A percentile compares a stretch with the other conserved stretches of the same genome.
phyloP scores from a whole-genome alignment of 805 yeast genomes.

The Candida berthetii region DNA sequence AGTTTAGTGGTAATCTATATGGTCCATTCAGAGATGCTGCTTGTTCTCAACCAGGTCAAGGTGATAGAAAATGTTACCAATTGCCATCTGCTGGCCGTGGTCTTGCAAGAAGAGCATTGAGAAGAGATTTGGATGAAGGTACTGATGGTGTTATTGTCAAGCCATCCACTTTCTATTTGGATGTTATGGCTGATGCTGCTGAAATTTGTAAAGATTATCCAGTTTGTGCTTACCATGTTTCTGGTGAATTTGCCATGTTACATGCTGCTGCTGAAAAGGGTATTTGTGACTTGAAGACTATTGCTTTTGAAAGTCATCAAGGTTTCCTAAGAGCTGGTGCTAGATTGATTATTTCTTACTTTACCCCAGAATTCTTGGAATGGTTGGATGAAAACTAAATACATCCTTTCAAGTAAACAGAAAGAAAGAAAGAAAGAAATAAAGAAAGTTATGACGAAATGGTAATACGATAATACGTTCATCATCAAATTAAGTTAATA shows the following conservation, averaged over 20 bases:
- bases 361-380: conserved; percentile 92
- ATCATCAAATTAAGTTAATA: not conserved
- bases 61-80: conserved; percentile 91
- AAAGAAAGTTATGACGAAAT: too few relatives aligned
- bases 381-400: conserved; percentile 78
- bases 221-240: conserved; percentile 90
- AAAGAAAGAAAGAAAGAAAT: too few relatives aligned
- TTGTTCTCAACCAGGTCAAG: conserved; percentile 80
- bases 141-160: conserved; percentile 94
- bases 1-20: conserved; percentile 83
- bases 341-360: conserved; percentile 80
- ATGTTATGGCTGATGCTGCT: conserved; percentile 83
- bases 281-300: conserved; percentile 72
- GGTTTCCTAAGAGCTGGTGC: conserved; percentile 97
- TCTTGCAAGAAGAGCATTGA: conserved; percentile 84
- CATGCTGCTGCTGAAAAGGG: conserved; percentile 98
- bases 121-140: conserved; percentile 85
- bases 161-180: conserved; percentile 94
- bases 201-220: conserved; percentile 81
- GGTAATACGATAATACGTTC: too few relatives aligned
- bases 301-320: conserved; percentile 79
- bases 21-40: conserved; percentile 99
- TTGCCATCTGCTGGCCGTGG: conserved; percentile 92
- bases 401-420: too few relatives aligned
- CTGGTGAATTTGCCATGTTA: conserved; percentile 96